phyloP scores from a whole-genome alignment of 192 early-diverging fungal species.

The Lunasporangiospora selenospora region DNA sequence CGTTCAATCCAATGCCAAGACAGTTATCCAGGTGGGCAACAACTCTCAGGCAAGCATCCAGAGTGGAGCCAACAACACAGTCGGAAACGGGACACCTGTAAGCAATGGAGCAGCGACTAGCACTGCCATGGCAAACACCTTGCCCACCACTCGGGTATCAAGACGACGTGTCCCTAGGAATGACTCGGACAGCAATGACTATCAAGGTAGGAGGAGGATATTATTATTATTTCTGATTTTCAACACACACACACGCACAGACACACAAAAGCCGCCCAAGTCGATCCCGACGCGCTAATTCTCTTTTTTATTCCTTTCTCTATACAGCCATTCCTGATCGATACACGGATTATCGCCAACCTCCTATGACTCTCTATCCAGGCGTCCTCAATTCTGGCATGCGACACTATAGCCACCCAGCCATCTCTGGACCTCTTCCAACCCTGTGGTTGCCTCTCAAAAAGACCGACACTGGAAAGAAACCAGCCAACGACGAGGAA shows the following conservation, averaged over 20 bases:
- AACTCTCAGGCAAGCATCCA: background rate
- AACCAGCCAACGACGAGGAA: constrained; percentile 11
- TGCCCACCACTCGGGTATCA: too few species aligned
- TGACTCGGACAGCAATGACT: constrained; percentile 5
- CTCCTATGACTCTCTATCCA: constrained; percentile 71
- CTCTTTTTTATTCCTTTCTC: too few species aligned
- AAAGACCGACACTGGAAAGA: constrained; percentile 14
- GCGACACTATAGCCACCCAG: constrained; percentile 71
- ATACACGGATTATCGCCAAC: constrained; percentile 77
- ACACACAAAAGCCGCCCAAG: too few species aligned
- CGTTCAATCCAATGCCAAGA: background rate
- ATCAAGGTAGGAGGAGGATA: constrained; percentile 15
- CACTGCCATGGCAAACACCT: background rate
- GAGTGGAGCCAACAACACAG: background rate
- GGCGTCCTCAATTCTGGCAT: constrained; percentile 78
- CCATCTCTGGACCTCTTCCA: constrained; percentile 68
- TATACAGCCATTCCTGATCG: constrained; percentile 64
- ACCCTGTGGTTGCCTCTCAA: constrained; percentile 77
- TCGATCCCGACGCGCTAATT: too few species aligned
- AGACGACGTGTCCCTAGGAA: too few species aligned
- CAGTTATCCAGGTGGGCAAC: too few species aligned
- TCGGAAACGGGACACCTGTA: background rate
- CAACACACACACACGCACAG: too few species aligned
- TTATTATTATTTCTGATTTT: too few species aligned
- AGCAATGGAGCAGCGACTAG: background rate